Conservation (phyloP, 179 eudicot genomes). For the Beta lomatogona region DNA sequence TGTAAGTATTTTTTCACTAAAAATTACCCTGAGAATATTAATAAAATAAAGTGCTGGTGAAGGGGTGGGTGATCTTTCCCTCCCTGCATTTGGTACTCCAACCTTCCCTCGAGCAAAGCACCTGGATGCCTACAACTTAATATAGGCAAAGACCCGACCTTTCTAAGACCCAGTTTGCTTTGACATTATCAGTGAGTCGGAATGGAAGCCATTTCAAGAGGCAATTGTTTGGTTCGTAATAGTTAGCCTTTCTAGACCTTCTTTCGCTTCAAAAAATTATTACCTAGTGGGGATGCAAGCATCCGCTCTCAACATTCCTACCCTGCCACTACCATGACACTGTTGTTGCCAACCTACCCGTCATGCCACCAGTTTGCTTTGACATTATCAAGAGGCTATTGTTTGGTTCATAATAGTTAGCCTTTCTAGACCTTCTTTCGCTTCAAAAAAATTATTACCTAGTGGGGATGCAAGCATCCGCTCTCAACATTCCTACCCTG, state of each 20-base stretch:
- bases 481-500: not conserved
- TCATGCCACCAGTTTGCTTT: not conserved
- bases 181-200: not conserved
- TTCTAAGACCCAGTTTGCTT: not conserved
- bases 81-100: not conserved
- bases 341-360: too few species aligned
- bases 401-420: not conserved
- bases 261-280: not conserved
- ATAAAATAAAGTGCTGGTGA: not conserved
- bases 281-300: not conserved
- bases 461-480: not conserved
- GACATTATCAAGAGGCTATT: not conserved
- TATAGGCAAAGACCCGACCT: not conserved
- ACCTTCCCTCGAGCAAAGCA: not conserved
- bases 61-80: not conserved
- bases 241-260: not conserved
- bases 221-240: not conserved
- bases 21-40: not conserved
- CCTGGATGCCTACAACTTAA: not conserved
- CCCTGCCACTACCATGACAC: not conserved
- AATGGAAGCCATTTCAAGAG: not conserved
- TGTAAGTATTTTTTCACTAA: not conserved
- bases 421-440: not conserved
- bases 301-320: not conserved
- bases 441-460: not conserved